Evolutionary conservation across 495 filamentous ascomycete genomes (phyloP).

Genomic region (Immersiella caudata): DNA sequence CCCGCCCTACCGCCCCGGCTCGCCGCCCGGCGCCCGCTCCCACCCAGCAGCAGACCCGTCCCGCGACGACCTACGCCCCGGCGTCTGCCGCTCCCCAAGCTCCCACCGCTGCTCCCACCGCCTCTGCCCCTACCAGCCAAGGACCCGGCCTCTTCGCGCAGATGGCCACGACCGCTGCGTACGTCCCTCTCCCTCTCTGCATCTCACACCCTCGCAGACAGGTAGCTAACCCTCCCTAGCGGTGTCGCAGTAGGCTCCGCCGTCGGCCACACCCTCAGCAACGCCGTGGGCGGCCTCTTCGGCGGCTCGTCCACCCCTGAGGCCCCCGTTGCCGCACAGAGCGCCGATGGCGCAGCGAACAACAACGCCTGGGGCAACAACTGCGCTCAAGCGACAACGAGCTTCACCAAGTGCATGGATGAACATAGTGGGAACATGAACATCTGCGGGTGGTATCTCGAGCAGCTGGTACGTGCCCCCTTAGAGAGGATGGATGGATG

Average conservation of each 20-base stretch:
- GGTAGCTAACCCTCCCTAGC: conserved; percentile 50
- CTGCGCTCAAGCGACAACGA: conserved; percentile 78
- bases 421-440: conserved; percentile 90
- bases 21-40: conserved; percentile 58
- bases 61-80: conserved; percentile 66
- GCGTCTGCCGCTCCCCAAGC: conserved; percentile 43
- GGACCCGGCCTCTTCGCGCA: conserved; percentile 78
- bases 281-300: conserved; percentile 86
- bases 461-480: conserved; percentile 67
- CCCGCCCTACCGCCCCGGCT: conserved; percentile 68
- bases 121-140: conserved; percentile 51
- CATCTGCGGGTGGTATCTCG: conserved; percentile 97
- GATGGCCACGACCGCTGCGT: conserved; percentile 87
- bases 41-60: conserved; percentile 60
- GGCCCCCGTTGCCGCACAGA: conserved; percentile 40
- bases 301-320: conserved; percentile 64
- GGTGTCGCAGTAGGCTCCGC: conserved; percentile 95
- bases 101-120: conserved; percentile 46
- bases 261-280: conserved; percentile 92
- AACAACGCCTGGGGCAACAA: conserved; percentile 62
- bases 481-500: neutral
- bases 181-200: conserved; percentile 41
- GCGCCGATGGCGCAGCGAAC: conserved; percentile 38
- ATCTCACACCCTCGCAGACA: neutral
- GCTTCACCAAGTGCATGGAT: conserved; percentile 94